Base-by-base conservation (phyloP, 257 asterid species). In the Handroanthus guayacan region DNA sequence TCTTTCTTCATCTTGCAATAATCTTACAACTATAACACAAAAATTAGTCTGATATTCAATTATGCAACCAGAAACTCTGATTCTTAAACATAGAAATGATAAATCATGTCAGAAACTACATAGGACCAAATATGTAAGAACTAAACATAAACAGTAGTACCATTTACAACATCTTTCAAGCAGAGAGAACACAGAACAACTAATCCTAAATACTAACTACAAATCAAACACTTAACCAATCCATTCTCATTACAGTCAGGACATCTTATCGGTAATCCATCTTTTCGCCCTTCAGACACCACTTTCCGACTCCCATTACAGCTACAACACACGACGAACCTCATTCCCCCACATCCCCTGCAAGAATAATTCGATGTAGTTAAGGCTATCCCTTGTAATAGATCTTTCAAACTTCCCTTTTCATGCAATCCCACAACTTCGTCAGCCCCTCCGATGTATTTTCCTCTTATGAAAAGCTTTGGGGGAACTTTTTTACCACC, bases 221-320 rank as follows among this genome's bases (percentile, higher is more conserved):
- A 93, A 80, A 84, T 36, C 7, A 80, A 78, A 79, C 98, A 93
- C 87, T 84, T 89, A 10, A 93, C 72, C 80, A 91, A 71, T 62
- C 98, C 98, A 86, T 91, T 93, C 51, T 87, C 95, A 69, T 93
- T 93, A 64, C 98, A 93, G n/a, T 82, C 86, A 34, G 81, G 80
- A 47, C 98, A 91, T 77, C 86, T 86, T 8, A 62, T 25, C 4
- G 73, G 39, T 1, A 12, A 3, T 12, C 20, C 85, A 13, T 45
- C 62, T 4, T 39, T 77, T 14, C 50, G 64, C 71, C 67, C 84
- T 45, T 71, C 89, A 20, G 38, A 31, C 50, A 17, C 36, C 70
- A 85, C 67, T 67, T 84, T 91, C 58, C 91, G 76, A 62, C 98
- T 87, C 7, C 98, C 97, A 9, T 76, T 80, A 14, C 98, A 93